These are phyloP conservation scores for Hyphodiscus sp. DNA, from an alignment of 2,329 filamentous ascomycete genomes.

Conservation along the genomic window DNA sequence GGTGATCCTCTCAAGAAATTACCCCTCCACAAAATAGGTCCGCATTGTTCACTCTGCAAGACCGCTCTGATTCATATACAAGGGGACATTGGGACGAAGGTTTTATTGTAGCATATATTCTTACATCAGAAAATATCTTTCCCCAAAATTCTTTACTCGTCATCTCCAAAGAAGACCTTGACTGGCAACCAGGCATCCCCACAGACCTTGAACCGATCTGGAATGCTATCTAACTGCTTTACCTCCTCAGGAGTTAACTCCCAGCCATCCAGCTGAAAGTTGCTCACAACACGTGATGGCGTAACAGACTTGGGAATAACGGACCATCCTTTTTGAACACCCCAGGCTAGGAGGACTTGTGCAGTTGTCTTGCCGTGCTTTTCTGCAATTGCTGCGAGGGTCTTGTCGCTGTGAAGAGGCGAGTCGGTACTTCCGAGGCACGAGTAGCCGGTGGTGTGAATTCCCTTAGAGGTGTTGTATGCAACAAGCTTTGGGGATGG, in stretches of 20 bases:
- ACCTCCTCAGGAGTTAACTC: slow-evolving; percentile 67
- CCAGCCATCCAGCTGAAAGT: slow-evolving; percentile 72
- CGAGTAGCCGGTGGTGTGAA: slow-evolving; percentile 70
- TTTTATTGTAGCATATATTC: background rate
- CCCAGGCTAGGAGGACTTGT: slow-evolving; percentile 76
- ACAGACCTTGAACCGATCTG: slow-evolving; percentile 74
- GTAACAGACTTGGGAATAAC: slow-evolving; percentile 84
- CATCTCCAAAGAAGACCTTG: slow-evolving; percentile 78
- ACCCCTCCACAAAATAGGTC: too few relatives aligned
- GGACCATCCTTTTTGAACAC: slow-evolving; percentile 70
- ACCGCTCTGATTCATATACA: too few relatives aligned
- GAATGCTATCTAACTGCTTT: slow-evolving; percentile 43
- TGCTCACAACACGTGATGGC: slow-evolving; percentile 64
- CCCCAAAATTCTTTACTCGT: slow-evolving; percentile 50
- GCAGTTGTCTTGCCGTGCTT: slow-evolving; percentile 62
- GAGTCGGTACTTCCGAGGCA: slow-evolving; percentile 67
- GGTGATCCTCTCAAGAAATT: too few relatives aligned
- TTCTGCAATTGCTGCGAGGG: slow-evolving; percentile 55
- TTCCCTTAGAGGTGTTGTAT: slow-evolving; percentile 66
- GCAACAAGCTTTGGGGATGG: slow-evolving; percentile 72
- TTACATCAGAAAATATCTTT: background rate
- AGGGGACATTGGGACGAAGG: too few relatives aligned
- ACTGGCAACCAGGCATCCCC: slow-evolving; percentile 66
- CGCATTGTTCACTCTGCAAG: too few relatives aligned
- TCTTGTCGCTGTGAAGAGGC: slow-evolving; percentile 60